phyloP scores from a whole-genome alignment of 495 filamentous ascomycete genomes.

The Hypoxylon fragiforme region DNA sequence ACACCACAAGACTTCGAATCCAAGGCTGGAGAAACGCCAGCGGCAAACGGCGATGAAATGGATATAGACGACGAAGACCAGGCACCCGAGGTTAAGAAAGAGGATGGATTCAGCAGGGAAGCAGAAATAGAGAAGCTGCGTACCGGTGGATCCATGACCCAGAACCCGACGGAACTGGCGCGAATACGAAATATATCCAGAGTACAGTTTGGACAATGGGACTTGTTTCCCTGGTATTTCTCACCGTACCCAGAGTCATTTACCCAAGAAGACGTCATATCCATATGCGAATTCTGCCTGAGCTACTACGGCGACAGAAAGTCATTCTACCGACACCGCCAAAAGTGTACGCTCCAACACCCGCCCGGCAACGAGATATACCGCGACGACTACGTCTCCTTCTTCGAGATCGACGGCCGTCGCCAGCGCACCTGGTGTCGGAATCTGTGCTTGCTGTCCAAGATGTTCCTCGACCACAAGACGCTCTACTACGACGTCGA shows the following conservation, averaged over 20 bases:
- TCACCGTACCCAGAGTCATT: slow-evolving; percentile 92
- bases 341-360: slow-evolving; percentile 89
- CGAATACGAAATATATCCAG: slow-evolving; percentile 91
- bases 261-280: slow-evolving; percentile 82
- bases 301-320: slow-evolving; percentile 81
- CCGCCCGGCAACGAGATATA: slow-evolving; percentile 98
- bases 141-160: slow-evolving; percentile 94
- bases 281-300: slow-evolving; percentile 97
- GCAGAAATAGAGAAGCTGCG: slow-evolving; percentile 95
- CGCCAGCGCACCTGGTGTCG: slow-evolving; percentile 97
- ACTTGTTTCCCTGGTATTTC: slow-evolving; percentile 98
- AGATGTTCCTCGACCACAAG: slow-evolving; percentile 98
- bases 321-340: slow-evolving; percentile 79
- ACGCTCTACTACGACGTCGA: slow-evolving; percentile 99
- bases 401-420: slow-evolving; percentile 96
- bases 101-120: slow-evolving; percentile 69
- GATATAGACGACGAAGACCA: slow-evolving; percentile 51
- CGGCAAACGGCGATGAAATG: slow-evolving; percentile 57
- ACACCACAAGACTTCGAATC: slow-evolving; percentile 43
- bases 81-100: slow-evolving; percentile 47
- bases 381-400: slow-evolving; percentile 88
- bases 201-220: slow-evolving; percentile 89
- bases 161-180: slow-evolving; percentile 95
- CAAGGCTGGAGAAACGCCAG: slow-evolving; percentile 44
- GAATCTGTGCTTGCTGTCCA: slow-evolving; percentile 89